Evolutionary conservation across 2,329 filamentous ascomycete genomes (phyloP).

Genomic region (Phyllosticta paracitricarpa): DNA sequence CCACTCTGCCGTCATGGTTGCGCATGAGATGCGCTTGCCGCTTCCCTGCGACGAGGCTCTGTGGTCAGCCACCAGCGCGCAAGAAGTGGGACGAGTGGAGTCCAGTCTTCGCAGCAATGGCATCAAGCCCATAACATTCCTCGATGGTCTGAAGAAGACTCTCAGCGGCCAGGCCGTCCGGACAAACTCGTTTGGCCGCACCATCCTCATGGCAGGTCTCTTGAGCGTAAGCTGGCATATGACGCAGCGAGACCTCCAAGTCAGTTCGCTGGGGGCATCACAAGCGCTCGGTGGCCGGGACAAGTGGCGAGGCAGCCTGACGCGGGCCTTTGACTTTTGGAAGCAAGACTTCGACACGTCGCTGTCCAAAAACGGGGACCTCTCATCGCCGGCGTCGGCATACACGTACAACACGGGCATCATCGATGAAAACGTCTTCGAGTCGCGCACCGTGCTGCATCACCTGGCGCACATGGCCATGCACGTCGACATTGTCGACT

Average conservation of each 20-base stretch:
- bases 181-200: constrained; percentile 88
- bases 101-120: constrained; percentile 70
- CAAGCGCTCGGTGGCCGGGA: constrained; percentile 76
- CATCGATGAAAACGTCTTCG: constrained; percentile 64
- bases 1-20: constrained; percentile 93
- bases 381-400: constrained; percentile 17
- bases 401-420: constrained; percentile 22
- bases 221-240: constrained; percentile 95
- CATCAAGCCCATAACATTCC: constrained; percentile 74
- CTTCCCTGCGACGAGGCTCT: constrained; percentile 86
- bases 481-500: constrained; percentile 95
- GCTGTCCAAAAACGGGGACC: constrained; percentile 46
- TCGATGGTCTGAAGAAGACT: constrained; percentile 84
- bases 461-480: constrained; percentile 96
- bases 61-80: constrained; percentile 82
- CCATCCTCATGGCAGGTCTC: constrained; percentile 86
- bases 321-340: constrained; percentile 87
- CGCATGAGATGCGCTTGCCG: constrained; percentile 85
- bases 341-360: constrained; percentile 83
- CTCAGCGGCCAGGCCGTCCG: constrained; percentile 75
- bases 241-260: constrained; percentile 90
- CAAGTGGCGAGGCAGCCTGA: constrained; percentile 80
- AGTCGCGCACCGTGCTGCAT: constrained; percentile 81
- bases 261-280: constrained; percentile 73
- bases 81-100: constrained; percentile 78